These are phyloP conservation scores for Ogataea paradorogensis DNA, from an alignment of 805 yeast genomes.

Conservation along the genomic window DNA sequence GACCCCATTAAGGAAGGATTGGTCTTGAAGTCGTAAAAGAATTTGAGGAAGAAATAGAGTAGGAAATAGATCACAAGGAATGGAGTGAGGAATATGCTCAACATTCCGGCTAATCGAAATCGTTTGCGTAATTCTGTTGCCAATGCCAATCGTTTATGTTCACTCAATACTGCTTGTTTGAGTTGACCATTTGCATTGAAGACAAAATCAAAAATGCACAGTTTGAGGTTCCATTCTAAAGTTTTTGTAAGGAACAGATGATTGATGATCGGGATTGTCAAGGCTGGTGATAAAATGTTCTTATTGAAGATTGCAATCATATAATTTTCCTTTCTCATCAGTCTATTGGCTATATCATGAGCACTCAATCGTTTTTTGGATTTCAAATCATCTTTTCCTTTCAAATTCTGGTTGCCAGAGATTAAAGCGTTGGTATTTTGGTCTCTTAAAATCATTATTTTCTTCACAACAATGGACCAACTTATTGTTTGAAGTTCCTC, in stretches of 20 bases:
- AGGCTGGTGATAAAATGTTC: slow-evolving; percentile 62
- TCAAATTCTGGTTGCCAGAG: slow-evolving; percentile 33
- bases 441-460: slow-evolving; percentile 70
- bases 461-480: slow-evolving; percentile 83
- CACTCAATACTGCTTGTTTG: slow-evolving; percentile 66
- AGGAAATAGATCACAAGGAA: slow-evolving; percentile 80
- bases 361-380: slow-evolving; percentile 80
- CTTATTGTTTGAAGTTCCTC: slow-evolving; percentile 88
- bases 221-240: slow-evolving; percentile 88
- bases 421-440: slow-evolving; percentile 81
- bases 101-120: slow-evolving; percentile 81
- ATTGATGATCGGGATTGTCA: slow-evolving; percentile 39
- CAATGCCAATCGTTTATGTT: slow-evolving; percentile 61
- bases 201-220: slow-evolving; percentile 82
- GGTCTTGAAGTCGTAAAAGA: slow-evolving; percentile 87
- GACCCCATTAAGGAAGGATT: slow-evolving; percentile 82
- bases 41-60: slow-evolving; percentile 79
- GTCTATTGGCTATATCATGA: slow-evolving; percentile 90
- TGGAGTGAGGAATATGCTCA: slow-evolving; percentile 82
- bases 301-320: slow-evolving; percentile 86
- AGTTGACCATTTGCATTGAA: slow-evolving; percentile 84
- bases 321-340: slow-evolving; percentile 94
- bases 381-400: slow-evolving; percentile 50
- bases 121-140: slow-evolving; percentile 71
- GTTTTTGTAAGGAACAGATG: slow-evolving; percentile 66